A percentile compares a stretch with the other conserved stretches of the same genome.
These are phyloP conservation scores for Penicillium sp. DNA, from an alignment of 2,329 filamentous ascomycete genomes.

Conservation along the genomic window DNA sequence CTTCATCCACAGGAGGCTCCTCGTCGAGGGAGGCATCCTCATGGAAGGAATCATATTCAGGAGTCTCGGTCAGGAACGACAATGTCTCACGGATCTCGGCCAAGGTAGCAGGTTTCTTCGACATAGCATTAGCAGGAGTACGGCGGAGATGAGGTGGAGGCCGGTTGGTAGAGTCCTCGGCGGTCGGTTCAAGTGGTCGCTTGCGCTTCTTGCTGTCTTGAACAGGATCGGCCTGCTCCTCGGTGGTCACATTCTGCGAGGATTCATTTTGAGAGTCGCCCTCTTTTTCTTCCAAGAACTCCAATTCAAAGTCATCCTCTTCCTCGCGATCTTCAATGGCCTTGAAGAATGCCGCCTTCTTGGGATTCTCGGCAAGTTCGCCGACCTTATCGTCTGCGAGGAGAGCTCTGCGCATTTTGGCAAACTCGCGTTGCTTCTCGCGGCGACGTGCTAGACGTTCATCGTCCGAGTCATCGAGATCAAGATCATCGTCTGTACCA, in stretches of 20 bases:
- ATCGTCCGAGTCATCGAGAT: constrained; percentile 88
- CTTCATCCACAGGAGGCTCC: constrained; percentile 16
- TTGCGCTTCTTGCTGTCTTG: constrained; percentile 40
- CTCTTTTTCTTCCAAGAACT: constrained; percentile 60
- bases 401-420: constrained; percentile 85
- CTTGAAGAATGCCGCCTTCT: constrained; percentile 83
- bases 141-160: constrained; percentile 61
- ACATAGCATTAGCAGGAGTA: constrained; percentile 51
- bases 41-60: constrained; percentile 54
- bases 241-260: constrained; percentile 25
- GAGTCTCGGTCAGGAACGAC: constrained; percentile 74
- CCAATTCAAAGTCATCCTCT: constrained; percentile 69
- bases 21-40: constrained; percentile 53
- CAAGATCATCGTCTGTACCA: constrained; percentile 68
- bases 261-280: constrained; percentile 41
- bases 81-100: constrained; percentile 80
- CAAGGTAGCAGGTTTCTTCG: constrained; percentile 68
- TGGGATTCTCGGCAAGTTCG: constrained; percentile 84
- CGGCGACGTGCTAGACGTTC: constrained; percentile 69
- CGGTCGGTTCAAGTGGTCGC: constrained; percentile 39
- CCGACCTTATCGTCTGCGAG: constrained; percentile 85
- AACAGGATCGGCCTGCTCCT: constrained; percentile 22
- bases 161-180: constrained; percentile 49
- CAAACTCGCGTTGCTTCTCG: constrained; percentile 82
- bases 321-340: constrained; percentile 80